Conservation (phyloP, 176 grass and related monocot species). For the barley (Hordeum vulgare) region MorexV3_pseudomolecules_assembly NC_058520.1:532322998-532323497, state of each 20-base stretch:
- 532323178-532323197: neutral
- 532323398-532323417: slow-evolving; percentile 34
- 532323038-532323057: slow-evolving; percentile 56
- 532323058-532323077: slow-evolving; percentile 13
- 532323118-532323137: slow-evolving; percentile 33
- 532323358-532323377: slow-evolving; percentile 60
- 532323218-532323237: neutral
- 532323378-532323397: slow-evolving; percentile 88
- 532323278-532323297: slow-evolving; percentile 20
- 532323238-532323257: neutral
- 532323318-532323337: slow-evolving; percentile 82
- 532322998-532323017: slow-evolving; percentile 99
- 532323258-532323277: slow-evolving; percentile 38
- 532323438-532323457: neutral
- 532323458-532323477: neutral
- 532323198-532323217: neutral
- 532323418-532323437: slow-evolving; percentile 25
- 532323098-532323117: slow-evolving; percentile 40
- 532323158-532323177: neutral
- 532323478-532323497: slow-evolving; percentile 10
- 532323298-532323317: slow-evolving; percentile 92
- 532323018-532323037: slow-evolving; percentile 96
- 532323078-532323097: neutral
- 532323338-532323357: slow-evolving; percentile 75
- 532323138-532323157: neutral